Evolutionary conservation across 1,139 yeast genomes (phyloP), one percentile per base, ranked within the genome.

Genomic region (Zygotorulaspora mrakii): DNA sequence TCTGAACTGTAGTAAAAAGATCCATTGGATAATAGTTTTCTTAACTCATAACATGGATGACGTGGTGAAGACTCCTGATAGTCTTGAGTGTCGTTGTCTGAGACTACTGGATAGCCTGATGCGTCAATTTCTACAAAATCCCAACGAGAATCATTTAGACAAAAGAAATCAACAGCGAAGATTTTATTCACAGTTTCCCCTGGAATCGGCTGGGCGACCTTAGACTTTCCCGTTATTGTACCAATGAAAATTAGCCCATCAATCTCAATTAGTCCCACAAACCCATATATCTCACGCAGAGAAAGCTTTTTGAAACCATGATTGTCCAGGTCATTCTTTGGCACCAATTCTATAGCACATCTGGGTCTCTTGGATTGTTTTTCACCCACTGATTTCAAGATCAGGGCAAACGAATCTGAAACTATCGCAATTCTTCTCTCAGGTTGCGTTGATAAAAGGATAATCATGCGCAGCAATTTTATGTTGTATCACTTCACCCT

Each of bases 1-100:
- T 88, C 94, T 12, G 88, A 79, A 32, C 96, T 86, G 65, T 82
- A 94, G 63, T 87, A 91, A 60, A 91, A 94, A 1, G 95, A 84
- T 4, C 97, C 97, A 59, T 84, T 84, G 22, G 83, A 74, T 39
- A 94, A 66, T 35, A 94, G 68, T 59, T 87, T 88, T 51, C 80
- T 75, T 47, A 91, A 65, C 42, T 82, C 91, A 37, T 73, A 74
- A 57, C 97, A 89, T 0, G 98, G 98, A 57, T 91, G 96, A 44
- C 77, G 83, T 11, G 71, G 54, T 13, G 40, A 33, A 8, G 47
- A 28, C 18, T 52, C 53, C 25, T 50, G 50, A 12, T 38, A 42
- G 17, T 40, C 44, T 20, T 48, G 45, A 16, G 49, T 28, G 17
- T 57, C 62, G 9, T 49, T 47, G 10, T 61, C 66, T 1, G 66